phyloP scores from a whole-genome alignment of 163 green algal genomes.

The Prototheca wickerhamii region DNA sequence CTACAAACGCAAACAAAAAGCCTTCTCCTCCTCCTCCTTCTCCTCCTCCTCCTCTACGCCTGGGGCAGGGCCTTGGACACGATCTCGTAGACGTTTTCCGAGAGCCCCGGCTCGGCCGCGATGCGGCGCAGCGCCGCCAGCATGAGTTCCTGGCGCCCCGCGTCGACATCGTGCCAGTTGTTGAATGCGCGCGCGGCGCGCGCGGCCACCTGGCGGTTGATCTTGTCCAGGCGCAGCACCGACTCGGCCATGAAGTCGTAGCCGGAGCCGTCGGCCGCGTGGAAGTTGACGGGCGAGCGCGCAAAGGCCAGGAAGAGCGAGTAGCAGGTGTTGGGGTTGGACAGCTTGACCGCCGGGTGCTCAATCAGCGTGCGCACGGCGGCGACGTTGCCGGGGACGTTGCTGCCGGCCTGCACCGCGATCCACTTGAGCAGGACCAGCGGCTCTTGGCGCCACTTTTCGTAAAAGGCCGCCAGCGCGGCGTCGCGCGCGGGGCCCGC shows the following conservation, averaged over 20 bases:
- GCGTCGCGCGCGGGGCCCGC: not conserved
- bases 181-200: constrained; percentile 79
- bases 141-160: constrained; percentile 70
- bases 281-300: constrained; percentile 85
- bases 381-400: constrained; percentile 68
- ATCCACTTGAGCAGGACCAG: constrained; percentile 97
- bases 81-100: constrained; percentile 95
- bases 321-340: constrained; percentile 94
- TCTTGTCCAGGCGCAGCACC: constrained; percentile 74
- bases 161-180: constrained; percentile 76
- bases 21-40: not conserved
- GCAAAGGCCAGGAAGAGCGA: constrained; percentile 79
- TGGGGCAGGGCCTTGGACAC: constrained; percentile 63
- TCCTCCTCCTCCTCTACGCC: not conserved
- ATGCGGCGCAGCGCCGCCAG: constrained; percentile 80
- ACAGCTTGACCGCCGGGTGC: constrained; percentile 82
- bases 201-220: constrained; percentile 83
- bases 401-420: constrained; percentile 55
- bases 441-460: constrained; percentile 80
- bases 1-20: not conserved
- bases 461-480: constrained; percentile 79
- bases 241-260: constrained; percentile 89
- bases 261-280: constrained; percentile 82
- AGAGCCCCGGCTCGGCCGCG: constrained; percentile 49
- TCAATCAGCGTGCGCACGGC: constrained; percentile 63